Conservation (phyloP, 2,329 filamentous ascomycete species). For the Epichloe baconii region DNA sequence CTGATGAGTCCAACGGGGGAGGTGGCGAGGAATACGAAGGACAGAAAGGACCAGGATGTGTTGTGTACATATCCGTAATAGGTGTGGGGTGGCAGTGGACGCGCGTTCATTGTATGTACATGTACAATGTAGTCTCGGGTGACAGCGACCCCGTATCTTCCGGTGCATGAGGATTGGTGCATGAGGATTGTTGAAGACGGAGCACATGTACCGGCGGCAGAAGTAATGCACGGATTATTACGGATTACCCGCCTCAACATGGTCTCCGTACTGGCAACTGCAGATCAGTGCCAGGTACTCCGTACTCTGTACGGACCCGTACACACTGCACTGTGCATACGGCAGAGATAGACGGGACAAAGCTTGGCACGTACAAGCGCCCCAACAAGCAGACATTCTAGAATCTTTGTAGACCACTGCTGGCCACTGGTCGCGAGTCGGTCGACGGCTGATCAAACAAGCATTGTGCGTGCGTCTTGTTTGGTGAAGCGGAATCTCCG, state of each 20-base stretch:
- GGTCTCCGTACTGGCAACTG: no score
- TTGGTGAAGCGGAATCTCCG: no score
- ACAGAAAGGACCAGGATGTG: no score
- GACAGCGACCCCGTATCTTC: no score
- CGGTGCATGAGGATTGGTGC: no score
- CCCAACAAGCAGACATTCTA: not conserved
- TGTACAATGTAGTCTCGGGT: not conserved
- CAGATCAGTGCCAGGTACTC: not conserved
- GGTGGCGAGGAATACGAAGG: not conserved
- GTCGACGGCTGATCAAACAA: not conserved
- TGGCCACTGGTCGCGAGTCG: not conserved
- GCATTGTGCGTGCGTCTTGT: not conserved
- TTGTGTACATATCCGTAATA: no score
- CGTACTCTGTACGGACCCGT: no score
- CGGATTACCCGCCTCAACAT: no score
- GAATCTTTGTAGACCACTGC: not conserved
- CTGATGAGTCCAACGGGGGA: no score
- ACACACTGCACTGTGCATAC: not conserved
- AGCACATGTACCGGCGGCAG: no score
- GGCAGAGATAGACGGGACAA: not conserved
- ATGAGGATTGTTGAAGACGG: no score
- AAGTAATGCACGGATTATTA: no score
- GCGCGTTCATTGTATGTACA: not conserved
- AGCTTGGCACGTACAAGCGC: not conserved
- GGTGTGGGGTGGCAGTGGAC: not conserved